Percentiles rank a stretch among this genome's conserved stretches.
Conservation (phyloP, 139 green algal genomes). For the Monoraphidium neglectum region DNA sequence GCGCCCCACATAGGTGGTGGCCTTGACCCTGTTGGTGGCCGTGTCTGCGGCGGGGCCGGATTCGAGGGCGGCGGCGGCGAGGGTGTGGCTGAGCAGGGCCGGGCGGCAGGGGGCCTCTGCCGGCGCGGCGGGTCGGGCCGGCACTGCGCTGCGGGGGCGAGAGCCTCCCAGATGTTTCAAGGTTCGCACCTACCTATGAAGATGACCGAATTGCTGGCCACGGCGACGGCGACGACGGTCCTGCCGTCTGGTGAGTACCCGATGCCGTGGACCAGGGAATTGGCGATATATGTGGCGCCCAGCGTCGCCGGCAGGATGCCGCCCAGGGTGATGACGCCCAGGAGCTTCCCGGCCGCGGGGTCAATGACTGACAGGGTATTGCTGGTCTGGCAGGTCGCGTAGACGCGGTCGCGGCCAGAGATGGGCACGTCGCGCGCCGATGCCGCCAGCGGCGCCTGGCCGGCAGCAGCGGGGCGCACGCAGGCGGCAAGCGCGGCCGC, state of each 20-base stretch:
- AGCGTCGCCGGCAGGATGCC: constrained; percentile 9
- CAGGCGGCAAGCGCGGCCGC: too few relatives aligned
- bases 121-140: too few relatives aligned
- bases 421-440: background rate
- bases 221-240: background rate
- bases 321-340: constrained; percentile 10
- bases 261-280: constrained; percentile 21
- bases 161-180: too few relatives aligned
- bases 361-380: constrained; percentile 13
- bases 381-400: background rate
- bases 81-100: too few relatives aligned
- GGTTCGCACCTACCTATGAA: too few relatives aligned
- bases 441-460: background rate
- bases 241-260: constrained; percentile 9
- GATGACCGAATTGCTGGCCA: constrained; percentile 12
- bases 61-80: too few relatives aligned
- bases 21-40: constrained; percentile 4
- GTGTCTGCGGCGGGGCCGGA: too few relatives aligned
- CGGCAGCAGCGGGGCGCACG: background rate
- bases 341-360: constrained; percentile 2
- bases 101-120: too few relatives aligned
- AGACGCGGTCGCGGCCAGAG: background rate
- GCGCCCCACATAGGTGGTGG: constrained; percentile 3
- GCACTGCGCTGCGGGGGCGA: too few relatives aligned
- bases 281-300: background rate